Evolutionary conservation across 1,284 basidiomycete species (phyloP).

Genomic region (Ganoderma resinaceum): DNA sequence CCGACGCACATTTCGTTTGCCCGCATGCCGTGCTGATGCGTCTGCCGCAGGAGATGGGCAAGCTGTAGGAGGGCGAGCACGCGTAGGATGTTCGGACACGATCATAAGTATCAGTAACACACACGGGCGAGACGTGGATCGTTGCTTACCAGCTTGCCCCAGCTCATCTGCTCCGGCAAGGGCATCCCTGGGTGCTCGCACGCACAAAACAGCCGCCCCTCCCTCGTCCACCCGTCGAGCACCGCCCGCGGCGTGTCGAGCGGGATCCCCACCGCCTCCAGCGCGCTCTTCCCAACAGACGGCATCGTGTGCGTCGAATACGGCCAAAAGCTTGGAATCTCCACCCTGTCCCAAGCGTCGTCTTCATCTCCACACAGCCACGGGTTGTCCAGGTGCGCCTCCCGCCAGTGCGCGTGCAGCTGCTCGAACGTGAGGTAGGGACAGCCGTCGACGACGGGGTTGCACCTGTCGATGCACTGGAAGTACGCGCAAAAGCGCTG

Average conservation of each 20-base stretch:
- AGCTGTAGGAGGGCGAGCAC: background rate
- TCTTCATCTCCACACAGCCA: background rate
- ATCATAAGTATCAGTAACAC: background rate
- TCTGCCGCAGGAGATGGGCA: background rate
- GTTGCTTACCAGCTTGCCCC: constrained; percentile 12
- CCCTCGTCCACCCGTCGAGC: background rate
- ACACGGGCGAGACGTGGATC: background rate
- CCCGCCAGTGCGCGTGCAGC: constrained; percentile 19
- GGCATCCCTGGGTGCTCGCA: constrained; percentile 19
- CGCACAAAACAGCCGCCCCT: constrained; percentile 15
- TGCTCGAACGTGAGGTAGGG: constrained; percentile 8
- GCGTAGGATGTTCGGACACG: background rate
- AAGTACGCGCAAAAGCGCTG: constrained; percentile 13
- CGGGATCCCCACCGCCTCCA: constrained; percentile 5
- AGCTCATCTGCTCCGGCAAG: constrained; percentile 1
- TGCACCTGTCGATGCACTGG: background rate
- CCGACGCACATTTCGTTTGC: background rate
- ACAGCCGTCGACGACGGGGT: background rate
- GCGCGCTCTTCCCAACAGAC: background rate
- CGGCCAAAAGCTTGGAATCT: background rate
- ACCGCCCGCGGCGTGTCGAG: background rate
- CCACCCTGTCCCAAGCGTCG: background rate
- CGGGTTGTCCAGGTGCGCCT: background rate
- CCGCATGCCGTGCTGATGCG: background rate
- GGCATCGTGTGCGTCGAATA: background rate